A percentile compares a stretch with the other conserved stretches of the same genome.
Evolutionary conservation across 306 rosid genomes (phyloP).

Genomic region (Lotus japonicus): DNA sequence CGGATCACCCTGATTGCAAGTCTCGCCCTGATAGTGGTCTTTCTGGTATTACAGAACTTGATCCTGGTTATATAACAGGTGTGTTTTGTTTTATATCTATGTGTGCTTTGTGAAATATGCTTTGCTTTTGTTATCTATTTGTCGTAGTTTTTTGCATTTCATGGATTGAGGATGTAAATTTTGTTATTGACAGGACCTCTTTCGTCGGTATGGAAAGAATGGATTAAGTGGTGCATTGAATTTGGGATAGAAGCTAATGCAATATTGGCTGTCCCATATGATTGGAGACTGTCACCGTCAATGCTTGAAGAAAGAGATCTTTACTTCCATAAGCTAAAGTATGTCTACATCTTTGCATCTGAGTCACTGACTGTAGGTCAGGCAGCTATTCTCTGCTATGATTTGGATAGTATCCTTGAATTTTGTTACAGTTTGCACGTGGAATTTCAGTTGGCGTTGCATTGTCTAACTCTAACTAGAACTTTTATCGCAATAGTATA

Average conservation of each 20-base stretch:
- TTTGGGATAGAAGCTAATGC: constrained; percentile 98
- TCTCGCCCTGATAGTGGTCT: constrained; percentile 98
- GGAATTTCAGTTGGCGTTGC: not conserved
- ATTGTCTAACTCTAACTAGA: not conserved
- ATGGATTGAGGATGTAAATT: not conserved
- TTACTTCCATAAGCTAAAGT: constrained; percentile 96
- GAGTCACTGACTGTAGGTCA: not conserved
- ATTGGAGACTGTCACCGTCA: constrained; percentile 92
- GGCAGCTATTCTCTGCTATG: not conserved
- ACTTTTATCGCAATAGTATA: not conserved
- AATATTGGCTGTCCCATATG: constrained; percentile 93
- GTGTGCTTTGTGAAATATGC: not conserved
- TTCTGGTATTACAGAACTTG: constrained; percentile 95
- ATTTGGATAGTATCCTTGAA: not conserved
- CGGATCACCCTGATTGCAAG: constrained; percentile 91
- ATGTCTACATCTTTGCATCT: constrained; percentile 31
- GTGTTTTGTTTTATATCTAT: not conserved
- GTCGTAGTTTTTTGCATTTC: not conserved
- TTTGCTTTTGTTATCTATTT: not conserved
- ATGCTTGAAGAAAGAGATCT: constrained; percentile 96
- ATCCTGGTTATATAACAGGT: constrained; percentile 98
- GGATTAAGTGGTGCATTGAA: constrained; percentile 98
- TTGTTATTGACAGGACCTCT: constrained; percentile 68
- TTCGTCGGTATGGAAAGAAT: constrained; percentile 95
- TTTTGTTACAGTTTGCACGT: not conserved